phyloP scores from a whole-genome alignment of 2,329 filamentous ascomycete species.

The Coniochaeta sp. region DNA sequence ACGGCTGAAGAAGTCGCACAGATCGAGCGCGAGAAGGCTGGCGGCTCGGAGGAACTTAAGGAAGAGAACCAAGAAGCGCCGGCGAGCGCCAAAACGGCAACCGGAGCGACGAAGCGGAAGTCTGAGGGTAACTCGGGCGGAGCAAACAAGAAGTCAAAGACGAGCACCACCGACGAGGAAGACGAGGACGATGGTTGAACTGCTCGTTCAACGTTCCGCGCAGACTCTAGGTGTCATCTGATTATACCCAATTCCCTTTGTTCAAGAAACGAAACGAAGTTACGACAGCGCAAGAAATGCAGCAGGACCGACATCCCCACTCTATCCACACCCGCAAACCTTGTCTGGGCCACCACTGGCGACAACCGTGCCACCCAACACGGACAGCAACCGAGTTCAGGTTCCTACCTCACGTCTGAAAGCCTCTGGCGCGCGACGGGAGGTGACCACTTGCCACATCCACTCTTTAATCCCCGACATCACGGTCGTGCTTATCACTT shows the following conservation, averaged over 20 bases:
- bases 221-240: constrained; percentile 4
- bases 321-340: neutral
- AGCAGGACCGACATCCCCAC: neutral
- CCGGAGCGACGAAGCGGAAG: constrained; percentile 52
- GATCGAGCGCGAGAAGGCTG: constrained; percentile 63
- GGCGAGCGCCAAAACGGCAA: constrained; percentile 18
- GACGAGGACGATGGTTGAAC: constrained; percentile 17
- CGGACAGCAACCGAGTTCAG: neutral
- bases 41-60: constrained; percentile 19
- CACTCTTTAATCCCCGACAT: neutral
- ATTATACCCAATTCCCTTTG: constrained; percentile 16
- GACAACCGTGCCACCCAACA: neutral
- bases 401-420: neutral
- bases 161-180: constrained; percentile 34
- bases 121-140: constrained; percentile 41
- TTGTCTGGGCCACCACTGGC: neutral
- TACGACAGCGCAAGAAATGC: constrained; percentile 13
- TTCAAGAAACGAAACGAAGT: constrained; percentile 16
- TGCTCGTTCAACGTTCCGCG: neutral
- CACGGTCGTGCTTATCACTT: neutral
- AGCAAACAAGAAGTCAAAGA: constrained; percentile 47
- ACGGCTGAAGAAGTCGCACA: constrained; percentile 93
- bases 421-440: neutral
- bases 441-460: neutral
- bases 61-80: constrained; percentile 14